These are phyloP conservation scores for Sporisorium exsertum DNA, from an alignment of 1,284 basidiomycete genomes.

Conservation along the genomic window DNA sequence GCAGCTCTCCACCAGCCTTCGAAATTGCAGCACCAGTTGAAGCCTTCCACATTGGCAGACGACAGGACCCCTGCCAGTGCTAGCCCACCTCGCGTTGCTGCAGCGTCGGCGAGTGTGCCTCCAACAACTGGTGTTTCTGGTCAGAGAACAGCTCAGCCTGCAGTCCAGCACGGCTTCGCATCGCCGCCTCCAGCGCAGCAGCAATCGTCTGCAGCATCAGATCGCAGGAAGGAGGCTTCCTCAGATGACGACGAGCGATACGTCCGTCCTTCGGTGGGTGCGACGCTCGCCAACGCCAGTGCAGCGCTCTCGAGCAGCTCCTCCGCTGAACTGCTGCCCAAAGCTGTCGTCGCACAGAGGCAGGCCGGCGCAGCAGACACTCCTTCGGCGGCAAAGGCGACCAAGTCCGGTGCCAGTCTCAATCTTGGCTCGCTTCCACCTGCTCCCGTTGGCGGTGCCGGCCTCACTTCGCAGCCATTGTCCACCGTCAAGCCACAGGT, in stretches of 20 bases:
- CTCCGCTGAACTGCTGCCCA: conserved; percentile 48
- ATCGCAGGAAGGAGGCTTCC: conserved; percentile 36
- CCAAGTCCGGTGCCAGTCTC: conserved; percentile 23
- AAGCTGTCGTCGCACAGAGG: conserved; percentile 38
- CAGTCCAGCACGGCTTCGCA: conserved; percentile 31
- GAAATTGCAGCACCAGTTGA: conserved; percentile 39
- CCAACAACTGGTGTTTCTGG: conserved; percentile 3
- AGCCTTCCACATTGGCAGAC: conserved; percentile 18
- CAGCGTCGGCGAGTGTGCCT: conserved; percentile 12
- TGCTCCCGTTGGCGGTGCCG: conserved; percentile 9
- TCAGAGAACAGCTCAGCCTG: conserved; percentile 13
- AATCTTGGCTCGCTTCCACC: conserved; percentile 47
- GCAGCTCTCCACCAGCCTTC: conserved; percentile 43
- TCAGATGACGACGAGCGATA: conserved; percentile 47
- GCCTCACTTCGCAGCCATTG: conserved; percentile 24
- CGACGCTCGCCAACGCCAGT: conserved; percentile 48
- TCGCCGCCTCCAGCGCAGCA: conserved; percentile 24
- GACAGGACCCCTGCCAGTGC: conserved; percentile 51
- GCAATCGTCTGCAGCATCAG: conserved; percentile 10
- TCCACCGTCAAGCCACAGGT: conserved; percentile 31
- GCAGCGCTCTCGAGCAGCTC: conserved; percentile 53
- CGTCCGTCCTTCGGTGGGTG: conserved; percentile 30
- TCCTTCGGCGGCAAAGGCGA: background rate
- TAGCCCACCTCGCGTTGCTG: conserved; percentile 36
- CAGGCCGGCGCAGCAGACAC: conserved; percentile 15